Conservation (phyloP, 345 rosid genomes). For the Viola odorata region DNA sequence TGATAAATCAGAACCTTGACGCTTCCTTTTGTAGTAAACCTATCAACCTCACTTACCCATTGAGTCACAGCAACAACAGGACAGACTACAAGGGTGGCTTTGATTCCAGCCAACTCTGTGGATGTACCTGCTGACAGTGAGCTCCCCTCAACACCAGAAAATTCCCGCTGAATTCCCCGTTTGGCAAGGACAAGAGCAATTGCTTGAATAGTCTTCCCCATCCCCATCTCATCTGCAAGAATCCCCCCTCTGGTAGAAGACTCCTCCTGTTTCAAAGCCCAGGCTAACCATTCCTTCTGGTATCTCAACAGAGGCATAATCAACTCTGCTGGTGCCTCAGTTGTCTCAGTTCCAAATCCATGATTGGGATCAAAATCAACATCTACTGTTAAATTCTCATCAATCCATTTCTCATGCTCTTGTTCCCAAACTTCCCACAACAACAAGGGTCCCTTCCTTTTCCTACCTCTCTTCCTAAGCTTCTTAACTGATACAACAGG, state of each 20-base stretch:
- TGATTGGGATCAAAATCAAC: slow-evolving; percentile 55
- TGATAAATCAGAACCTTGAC: slow-evolving; percentile 74
- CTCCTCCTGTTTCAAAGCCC: slow-evolving; percentile 87
- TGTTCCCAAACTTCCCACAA: slow-evolving; percentile 80
- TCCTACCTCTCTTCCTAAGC: slow-evolving; percentile 23
- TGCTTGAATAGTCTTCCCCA: slow-evolving; percentile 98
- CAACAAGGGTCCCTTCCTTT: slow-evolving; percentile 25
- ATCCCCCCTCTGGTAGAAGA: slow-evolving; percentile 67
- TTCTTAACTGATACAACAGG: background rate
- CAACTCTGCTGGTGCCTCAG: slow-evolving; percentile 64
- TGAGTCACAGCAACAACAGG: slow-evolving; percentile 91
- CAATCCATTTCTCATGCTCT: slow-evolving; percentile 57
- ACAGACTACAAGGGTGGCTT: slow-evolving; percentile 78
- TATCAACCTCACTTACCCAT: slow-evolving; percentile 76
- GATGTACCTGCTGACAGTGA: slow-evolving; percentile 29
- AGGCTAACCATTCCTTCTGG: slow-evolving; percentile 93
- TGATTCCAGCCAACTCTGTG: slow-evolving; percentile 25
- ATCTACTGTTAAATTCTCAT: slow-evolving; percentile 42
- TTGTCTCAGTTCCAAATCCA: slow-evolving; percentile 40
- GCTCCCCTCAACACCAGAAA: slow-evolving; percentile 11
- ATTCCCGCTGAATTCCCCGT: slow-evolving; percentile 33
- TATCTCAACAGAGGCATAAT: slow-evolving; percentile 70
- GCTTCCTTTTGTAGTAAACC: slow-evolving; percentile 75
- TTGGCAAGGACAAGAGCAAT: slow-evolving; percentile 86
- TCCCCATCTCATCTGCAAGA: slow-evolving; percentile 99